Evolutionary conservation across 2,329 filamentous ascomycete species (phyloP).

Genomic region (Chrysoporthe deuterocubensis): DNA sequence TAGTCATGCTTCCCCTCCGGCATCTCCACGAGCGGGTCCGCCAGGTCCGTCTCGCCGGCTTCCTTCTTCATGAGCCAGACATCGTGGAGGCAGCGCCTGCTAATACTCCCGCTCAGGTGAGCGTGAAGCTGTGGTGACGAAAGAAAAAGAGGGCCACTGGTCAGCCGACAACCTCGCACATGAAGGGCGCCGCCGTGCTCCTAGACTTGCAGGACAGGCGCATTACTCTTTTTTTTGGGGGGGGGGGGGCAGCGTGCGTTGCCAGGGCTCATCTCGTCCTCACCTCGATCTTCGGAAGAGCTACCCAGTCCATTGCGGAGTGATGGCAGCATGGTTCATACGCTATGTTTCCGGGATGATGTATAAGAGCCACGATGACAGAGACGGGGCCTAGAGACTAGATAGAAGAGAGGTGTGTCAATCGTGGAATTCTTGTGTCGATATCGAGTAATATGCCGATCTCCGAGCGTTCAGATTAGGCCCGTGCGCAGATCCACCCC

Average conservation of each 20-base stretch:
- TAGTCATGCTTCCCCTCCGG: conserved; percentile 73
- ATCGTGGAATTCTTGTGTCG: too few relatives aligned
- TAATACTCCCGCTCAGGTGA: conserved; percentile 80
- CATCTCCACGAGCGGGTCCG: conserved; percentile 72
- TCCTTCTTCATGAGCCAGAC: conserved; percentile 69
- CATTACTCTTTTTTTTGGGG: background rate
- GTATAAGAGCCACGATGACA: too few relatives aligned
- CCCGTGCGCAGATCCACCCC: too few relatives aligned
- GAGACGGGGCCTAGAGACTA: too few relatives aligned
- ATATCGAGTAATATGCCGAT: too few relatives aligned
- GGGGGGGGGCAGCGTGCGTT: background rate
- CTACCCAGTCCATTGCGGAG: conserved; percentile 46
- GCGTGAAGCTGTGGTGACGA: conserved; percentile 67
- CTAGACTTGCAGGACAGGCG: too few relatives aligned
- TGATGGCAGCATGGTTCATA: background rate
- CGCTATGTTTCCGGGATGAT: too few relatives aligned
- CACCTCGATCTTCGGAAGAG: conserved; percentile 62
- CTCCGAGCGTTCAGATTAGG: too few relatives aligned
- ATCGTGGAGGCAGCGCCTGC: conserved; percentile 71
- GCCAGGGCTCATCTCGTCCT: conserved; percentile 13
- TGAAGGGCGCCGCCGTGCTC: background rate
- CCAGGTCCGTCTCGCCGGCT: conserved; percentile 56
- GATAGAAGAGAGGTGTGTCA: too few relatives aligned
- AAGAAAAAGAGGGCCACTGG: background rate
- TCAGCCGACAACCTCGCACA: conserved; percentile 6